A percentile compares a stretch with the other conserved stretches of the same genome.
Conservation (phyloP, 2,329 filamentous ascomycete genomes). For the Bipolaris sorokiniana region DNA sequence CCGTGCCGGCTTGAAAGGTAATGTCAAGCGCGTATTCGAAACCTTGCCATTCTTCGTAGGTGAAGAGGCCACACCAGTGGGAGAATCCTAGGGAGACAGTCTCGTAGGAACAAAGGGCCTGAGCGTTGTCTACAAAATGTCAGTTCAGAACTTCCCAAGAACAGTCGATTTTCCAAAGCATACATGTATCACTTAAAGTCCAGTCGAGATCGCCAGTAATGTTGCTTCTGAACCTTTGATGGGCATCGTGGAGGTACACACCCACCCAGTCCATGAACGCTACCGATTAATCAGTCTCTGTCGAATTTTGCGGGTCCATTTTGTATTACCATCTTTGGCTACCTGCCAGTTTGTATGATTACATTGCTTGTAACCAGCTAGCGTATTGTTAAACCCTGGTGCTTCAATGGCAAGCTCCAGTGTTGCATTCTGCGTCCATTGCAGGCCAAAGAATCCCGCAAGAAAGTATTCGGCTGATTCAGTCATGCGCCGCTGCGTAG, state of each 20-base stretch:
- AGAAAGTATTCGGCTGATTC: constrained; percentile 79
- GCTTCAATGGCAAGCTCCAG: constrained; percentile 75
- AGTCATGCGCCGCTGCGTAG: constrained; percentile 78
- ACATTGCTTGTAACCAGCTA: constrained; percentile 71
- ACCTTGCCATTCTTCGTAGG: constrained; percentile 73
- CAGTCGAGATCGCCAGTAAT: constrained; percentile 50
- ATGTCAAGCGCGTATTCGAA: constrained; percentile 76
- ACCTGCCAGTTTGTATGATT: constrained; percentile 61
- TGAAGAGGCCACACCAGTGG: constrained; percentile 76
- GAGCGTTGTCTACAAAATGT: constrained; percentile 62
- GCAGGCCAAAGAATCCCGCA: constrained; percentile 77
- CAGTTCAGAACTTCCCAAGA: background rate
- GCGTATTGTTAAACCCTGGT: constrained; percentile 69
- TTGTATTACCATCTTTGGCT: constrained; percentile 56
- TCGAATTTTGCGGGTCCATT: background rate
- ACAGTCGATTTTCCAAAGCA: background rate
- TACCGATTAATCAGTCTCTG: constrained; percentile 43
- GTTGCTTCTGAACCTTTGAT: constrained; percentile 63
- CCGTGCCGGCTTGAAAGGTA: constrained; percentile 65
- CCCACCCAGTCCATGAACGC: constrained; percentile 66
- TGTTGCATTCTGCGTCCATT: constrained; percentile 74
- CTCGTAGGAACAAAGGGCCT: constrained; percentile 78
- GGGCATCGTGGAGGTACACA: constrained; percentile 70
- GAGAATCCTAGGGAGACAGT: constrained; percentile 78
- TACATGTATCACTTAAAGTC: constrained; percentile 45